A percentile compares a stretch with the other conserved stretches of the same genome.
Evolutionary conservation across 331 rosid genomes (phyloP).

Genomic region (Quercus phellos): DNA sequence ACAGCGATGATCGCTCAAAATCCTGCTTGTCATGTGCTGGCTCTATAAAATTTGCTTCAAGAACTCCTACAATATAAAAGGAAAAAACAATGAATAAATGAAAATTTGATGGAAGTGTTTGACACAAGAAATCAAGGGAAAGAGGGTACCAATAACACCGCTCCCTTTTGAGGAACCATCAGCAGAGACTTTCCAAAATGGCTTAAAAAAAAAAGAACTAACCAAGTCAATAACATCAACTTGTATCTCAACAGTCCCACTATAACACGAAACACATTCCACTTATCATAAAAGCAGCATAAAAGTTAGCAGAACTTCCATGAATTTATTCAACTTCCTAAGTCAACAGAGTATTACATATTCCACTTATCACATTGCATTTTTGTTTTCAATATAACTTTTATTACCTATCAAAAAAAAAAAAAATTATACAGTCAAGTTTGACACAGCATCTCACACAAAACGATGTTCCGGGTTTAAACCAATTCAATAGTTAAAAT

Average conservation of each 20-base stretch:
- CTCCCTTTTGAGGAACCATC: conserved; percentile 65
- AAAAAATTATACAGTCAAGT: not conserved
- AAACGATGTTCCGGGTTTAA: not conserved
- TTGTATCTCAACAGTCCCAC: conserved; percentile 8
- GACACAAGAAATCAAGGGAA: conserved; percentile 20
- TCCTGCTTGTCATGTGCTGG: conserved; percentile 99
- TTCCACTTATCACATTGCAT: too few species aligned
- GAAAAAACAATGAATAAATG: conserved; percentile 16
- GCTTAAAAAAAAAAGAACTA: conserved; percentile 44
- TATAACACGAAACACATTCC: conserved; percentile 11
- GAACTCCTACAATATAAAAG: conserved; percentile 52
- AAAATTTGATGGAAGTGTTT: conserved; percentile 2
- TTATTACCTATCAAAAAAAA: too few species aligned
- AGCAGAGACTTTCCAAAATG: conserved; percentile 77
- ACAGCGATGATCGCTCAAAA: conserved; percentile 79
- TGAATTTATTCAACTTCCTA: not conserved
- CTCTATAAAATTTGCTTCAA: conserved; percentile 91
- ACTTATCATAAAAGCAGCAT: conserved; percentile 9
- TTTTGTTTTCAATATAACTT: too few species aligned
- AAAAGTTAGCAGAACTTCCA: conserved; percentile 20
- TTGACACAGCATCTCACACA: not conserved
- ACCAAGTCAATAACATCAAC: conserved; percentile 25
- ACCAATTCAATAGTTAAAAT: not conserved
- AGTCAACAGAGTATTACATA: not conserved
- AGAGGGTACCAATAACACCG: conserved; percentile 75